Evolutionary conservation across 345 rosid genomes (phyloP).

Genomic region (Barbarea vulgaris): DNA sequence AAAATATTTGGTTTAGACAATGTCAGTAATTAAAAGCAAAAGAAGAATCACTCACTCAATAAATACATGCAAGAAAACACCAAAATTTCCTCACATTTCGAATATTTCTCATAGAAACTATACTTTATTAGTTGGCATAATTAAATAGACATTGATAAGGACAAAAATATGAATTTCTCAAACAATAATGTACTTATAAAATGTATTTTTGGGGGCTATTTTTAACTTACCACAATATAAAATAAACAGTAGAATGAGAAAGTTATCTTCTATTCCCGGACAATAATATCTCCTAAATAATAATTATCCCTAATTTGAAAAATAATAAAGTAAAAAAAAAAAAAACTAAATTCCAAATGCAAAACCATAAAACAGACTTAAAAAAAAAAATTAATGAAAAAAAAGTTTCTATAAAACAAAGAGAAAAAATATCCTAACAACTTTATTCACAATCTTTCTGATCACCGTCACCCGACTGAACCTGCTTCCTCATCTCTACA

Average conservation of each 20-base stretch:
- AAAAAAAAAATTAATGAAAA: slow-evolving; percentile 5
- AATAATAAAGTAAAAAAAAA: background rate
- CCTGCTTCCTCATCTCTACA: slow-evolving; percentile 75
- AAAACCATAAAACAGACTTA: slow-evolving; percentile 41
- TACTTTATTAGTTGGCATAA: slow-evolving; percentile 6
- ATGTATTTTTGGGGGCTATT: background rate
- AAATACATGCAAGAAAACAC: slow-evolving; percentile 24
- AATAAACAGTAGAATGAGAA: slow-evolving; percentile 29
- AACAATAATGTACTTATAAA: background rate
- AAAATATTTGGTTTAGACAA: background rate
- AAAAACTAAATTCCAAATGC: slow-evolving; percentile 34
- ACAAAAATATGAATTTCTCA: background rate
- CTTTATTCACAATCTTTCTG: slow-evolving; percentile 53
- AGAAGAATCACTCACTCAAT: slow-evolving; percentile 30
- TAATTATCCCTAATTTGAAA: slow-evolving; percentile 45
- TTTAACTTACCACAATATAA: background rate
- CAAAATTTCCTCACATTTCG: slow-evolving; percentile 25
- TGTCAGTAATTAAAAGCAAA: slow-evolving; percentile 21
- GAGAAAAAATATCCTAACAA: slow-evolving; percentile 22
- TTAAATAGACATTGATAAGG: background rate
- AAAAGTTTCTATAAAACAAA: background rate
- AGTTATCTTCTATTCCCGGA: slow-evolving; percentile 31
- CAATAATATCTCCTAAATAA: slow-evolving; percentile 41
- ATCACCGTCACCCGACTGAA: slow-evolving; percentile 42
- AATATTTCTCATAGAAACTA: background rate